phyloP scores from a whole-genome alignment of 371 early-diverging fungal species.

The Mucor saturninus region DNA sequence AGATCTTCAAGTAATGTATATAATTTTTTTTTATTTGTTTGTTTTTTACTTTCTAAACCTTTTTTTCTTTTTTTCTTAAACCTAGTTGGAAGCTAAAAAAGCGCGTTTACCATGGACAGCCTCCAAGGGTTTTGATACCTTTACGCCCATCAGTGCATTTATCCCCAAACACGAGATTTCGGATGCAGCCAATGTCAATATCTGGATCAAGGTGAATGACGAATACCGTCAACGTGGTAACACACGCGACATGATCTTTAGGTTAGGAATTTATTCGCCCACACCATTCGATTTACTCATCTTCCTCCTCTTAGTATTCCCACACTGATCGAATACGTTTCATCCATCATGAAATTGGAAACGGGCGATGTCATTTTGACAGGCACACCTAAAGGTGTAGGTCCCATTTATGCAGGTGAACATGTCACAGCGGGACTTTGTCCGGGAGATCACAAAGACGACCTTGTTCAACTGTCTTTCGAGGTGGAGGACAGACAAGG shows the following conservation, averaged over 20 bases:
- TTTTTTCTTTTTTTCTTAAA: background rate
- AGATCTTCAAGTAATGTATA: slow-evolving; percentile 67
- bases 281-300: background rate
- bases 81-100: slow-evolving; percentile 81
- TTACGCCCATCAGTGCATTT: slow-evolving; percentile 82
- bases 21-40: background rate
- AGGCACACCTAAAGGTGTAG: slow-evolving; percentile 90
- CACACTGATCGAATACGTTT: slow-evolving; percentile 74
- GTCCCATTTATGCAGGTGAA: slow-evolving; percentile 79
- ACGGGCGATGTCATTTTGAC: slow-evolving; percentile 79
- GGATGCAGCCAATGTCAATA: slow-evolving; percentile 76
- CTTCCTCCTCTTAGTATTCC: slow-evolving; percentile 65
- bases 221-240: slow-evolving; percentile 79
- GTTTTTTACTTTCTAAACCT: background rate
- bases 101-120: slow-evolving; percentile 87
- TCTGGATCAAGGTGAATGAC: slow-evolving; percentile 82
- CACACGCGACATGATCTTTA: slow-evolving; percentile 92
- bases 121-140: slow-evolving; percentile 95
- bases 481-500: slow-evolving; percentile 3
- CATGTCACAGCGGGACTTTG: slow-evolving; percentile 73
- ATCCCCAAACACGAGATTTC: slow-evolving; percentile 73
- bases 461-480: slow-evolving; percentile 6
- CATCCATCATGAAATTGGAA: slow-evolving; percentile 84
- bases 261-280: slow-evolving; percentile 33
- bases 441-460: slow-evolving; percentile 9